phyloP scores from a whole-genome alignment of 345 rosid species.

The sweet orange (Citrus sinensis) region DNA sequence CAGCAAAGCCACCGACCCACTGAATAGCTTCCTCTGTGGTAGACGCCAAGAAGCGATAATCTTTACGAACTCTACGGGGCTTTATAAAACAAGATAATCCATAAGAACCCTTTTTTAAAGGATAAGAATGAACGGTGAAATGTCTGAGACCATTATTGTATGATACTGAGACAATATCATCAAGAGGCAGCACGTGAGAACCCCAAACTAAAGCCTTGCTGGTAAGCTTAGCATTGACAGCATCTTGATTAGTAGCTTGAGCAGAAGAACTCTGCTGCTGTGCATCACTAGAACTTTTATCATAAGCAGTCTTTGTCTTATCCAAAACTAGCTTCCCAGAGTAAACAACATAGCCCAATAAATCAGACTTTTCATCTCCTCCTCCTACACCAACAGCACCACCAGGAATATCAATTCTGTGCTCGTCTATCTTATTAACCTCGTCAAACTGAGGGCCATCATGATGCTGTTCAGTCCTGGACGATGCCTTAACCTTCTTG shows the following conservation, averaged over 20 bases:
- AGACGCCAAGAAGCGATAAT: slow-evolving; percentile 76
- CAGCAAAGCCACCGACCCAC: slow-evolving; percentile 98
- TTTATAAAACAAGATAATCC: slow-evolving; percentile 74
- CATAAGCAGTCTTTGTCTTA: slow-evolving; percentile 47
- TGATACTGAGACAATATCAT: slow-evolving; percentile 82
- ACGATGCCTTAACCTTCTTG: slow-evolving; percentile 66
- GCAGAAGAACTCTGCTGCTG: slow-evolving; percentile 33
- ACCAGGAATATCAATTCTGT: slow-evolving; percentile 54
- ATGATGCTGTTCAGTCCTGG: slow-evolving; percentile 28
- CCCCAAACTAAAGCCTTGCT: slow-evolving; percentile 89
- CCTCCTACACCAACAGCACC: slow-evolving; percentile 29
- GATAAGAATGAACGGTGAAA: slow-evolving; percentile 90
- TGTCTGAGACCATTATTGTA: slow-evolving; percentile 81
- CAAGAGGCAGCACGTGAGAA: slow-evolving; percentile 61
- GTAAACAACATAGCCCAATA: slow-evolving; percentile 69
- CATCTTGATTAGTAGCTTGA: slow-evolving; percentile 42
- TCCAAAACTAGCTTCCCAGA: slow-evolving; percentile 75
- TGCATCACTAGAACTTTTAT: slow-evolving; percentile 29
- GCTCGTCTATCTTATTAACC: slow-evolving; percentile 53
- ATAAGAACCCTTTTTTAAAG: slow-evolving; percentile 55
- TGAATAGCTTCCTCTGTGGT: slow-evolving; percentile 83
- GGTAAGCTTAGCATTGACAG: slow-evolving; percentile 75
- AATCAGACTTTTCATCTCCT: slow-evolving; percentile 88
- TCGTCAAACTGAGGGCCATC: slow-evolving; percentile 42
- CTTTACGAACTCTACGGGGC: slow-evolving; percentile 74